A percentile compares a stretch with the other conserved stretches of the same genome.
These are phyloP conservation scores for Cryptococcus neoformans DNA, from an alignment of 1,284 basidiomycete genomes.

Conservation along the genomic window DNA sequence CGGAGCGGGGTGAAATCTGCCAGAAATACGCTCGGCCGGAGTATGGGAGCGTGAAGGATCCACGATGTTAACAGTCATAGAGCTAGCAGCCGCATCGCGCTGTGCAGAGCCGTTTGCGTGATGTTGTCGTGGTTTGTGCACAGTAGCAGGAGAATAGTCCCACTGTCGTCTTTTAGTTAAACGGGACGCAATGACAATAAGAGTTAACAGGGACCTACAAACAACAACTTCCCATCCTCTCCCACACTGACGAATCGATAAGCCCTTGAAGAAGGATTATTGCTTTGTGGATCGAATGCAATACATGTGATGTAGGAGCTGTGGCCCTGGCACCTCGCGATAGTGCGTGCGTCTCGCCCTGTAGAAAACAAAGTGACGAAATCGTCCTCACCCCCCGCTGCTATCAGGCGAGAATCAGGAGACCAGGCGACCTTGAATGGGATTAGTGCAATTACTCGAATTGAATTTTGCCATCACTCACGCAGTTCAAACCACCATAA, in stretches of 20 bases:
- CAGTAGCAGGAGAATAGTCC: conserved; percentile 71
- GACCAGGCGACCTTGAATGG: conserved; percentile 71
- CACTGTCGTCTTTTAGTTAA: conserved; percentile 57
- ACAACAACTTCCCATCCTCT: conserved; percentile 87
- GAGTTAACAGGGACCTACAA: conserved; percentile 55
- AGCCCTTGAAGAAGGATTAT: conserved; percentile 72
- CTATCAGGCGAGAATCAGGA: conserved; percentile 86
- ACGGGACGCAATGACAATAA: conserved; percentile 71
- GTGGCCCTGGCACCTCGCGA: conserved; percentile 97
- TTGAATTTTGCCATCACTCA: conserved; percentile 10
- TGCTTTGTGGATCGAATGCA: conserved; percentile 74
- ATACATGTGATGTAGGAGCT: conserved; percentile 87
- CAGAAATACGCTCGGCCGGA: conserved; percentile 51
- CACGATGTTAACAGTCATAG: not conserved
- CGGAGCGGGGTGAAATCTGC: conserved; percentile 58
- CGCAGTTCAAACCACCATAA: conserved; percentile 80
- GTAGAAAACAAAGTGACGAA: conserved; percentile 82
- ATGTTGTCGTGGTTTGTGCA: conserved; percentile 48
- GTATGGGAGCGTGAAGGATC: conserved; percentile 54
- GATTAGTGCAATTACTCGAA: not conserved
- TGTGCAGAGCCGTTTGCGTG: conserved; percentile 36
- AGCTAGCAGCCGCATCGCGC: conserved; percentile 14
- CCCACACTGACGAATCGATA: conserved; percentile 91
- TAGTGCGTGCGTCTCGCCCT: conserved; percentile 82
- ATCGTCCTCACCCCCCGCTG: conserved; percentile 90